Conservation (phyloP, 2,329 filamentous ascomycete species). For the Penicillium vulpinum region DNA sequence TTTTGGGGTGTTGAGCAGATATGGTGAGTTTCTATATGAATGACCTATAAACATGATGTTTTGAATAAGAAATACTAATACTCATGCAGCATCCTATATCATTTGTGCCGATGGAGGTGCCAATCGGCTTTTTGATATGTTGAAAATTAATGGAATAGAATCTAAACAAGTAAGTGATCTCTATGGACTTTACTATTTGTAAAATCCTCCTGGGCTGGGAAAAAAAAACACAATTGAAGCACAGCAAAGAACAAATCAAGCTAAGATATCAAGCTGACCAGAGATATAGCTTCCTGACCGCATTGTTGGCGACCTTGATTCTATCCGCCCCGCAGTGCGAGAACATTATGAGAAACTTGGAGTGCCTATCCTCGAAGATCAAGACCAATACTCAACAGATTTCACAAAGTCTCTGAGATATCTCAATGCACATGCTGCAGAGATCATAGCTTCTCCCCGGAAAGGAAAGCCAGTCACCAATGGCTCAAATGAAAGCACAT, state of each 20-base stretch:
- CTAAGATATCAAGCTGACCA: conserved; percentile 25
- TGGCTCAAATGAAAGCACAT: neutral
- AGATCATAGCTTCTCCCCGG: conserved; percentile 27
- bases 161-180: conserved; percentile 32
- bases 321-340: conserved; percentile 63
- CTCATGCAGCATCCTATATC: conserved; percentile 57
- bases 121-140: conserved; percentile 66
- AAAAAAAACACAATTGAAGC: neutral
- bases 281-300: conserved; percentile 57
- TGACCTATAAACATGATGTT: neutral
- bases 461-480: conserved; percentile 9
- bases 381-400: conserved; percentile 87
- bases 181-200: neutral
- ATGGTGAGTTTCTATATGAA: conserved; percentile 29
- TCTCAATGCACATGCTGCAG: conserved; percentile 46
- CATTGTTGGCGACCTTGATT: conserved; percentile 92
- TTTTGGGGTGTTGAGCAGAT: conserved; percentile 37
- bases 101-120: conserved; percentile 92
- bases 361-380: conserved; percentile 66
- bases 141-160: conserved; percentile 34
- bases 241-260: conserved; percentile 1
- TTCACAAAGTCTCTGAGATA: conserved; percentile 78
- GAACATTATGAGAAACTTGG: conserved; percentile 64
- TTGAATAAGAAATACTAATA: neutral
- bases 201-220: neutral